Conservation (phyloP, 495 filamentous ascomycete genomes). For the Xylaria flabelliformis region DNA sequence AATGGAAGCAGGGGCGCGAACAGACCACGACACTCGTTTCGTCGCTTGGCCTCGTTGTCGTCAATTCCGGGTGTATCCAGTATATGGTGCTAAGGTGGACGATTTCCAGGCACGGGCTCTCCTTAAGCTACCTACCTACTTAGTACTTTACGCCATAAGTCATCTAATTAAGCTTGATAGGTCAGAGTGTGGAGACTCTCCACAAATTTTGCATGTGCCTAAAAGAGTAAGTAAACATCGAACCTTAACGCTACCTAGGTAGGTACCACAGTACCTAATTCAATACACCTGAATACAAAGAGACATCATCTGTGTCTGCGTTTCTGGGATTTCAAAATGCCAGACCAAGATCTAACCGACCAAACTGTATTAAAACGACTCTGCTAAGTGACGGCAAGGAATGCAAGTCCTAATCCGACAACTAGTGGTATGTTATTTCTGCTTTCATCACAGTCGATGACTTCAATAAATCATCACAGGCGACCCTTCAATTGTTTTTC, state of each 20-base stretch:
- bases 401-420: background rate
- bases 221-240: background rate
- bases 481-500: background rate
- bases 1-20: background rate
- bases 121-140: background rate
- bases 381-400: background rate
- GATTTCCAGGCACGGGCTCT: conserved; percentile 2
- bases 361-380: background rate
- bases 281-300: background rate
- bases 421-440: background rate
- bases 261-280: background rate
- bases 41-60: conserved; percentile 7
- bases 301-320: background rate
- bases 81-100: background rate
- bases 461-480: background rate
- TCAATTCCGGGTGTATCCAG: background rate
- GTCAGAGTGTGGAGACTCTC: background rate
- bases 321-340: background rate
- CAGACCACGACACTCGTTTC: conserved; percentile 1
- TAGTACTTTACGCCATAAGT: background rate
- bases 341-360: background rate
- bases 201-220: conserved; percentile 9
- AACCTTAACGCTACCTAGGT: too few species aligned
- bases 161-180: background rate
- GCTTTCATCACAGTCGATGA: background rate